These are phyloP conservation scores for Pseudisothecium myosuroides DNA, from an alignment of 225 moss, liverwort and hornwort genomes.

Conservation along the genomic window DNA sequence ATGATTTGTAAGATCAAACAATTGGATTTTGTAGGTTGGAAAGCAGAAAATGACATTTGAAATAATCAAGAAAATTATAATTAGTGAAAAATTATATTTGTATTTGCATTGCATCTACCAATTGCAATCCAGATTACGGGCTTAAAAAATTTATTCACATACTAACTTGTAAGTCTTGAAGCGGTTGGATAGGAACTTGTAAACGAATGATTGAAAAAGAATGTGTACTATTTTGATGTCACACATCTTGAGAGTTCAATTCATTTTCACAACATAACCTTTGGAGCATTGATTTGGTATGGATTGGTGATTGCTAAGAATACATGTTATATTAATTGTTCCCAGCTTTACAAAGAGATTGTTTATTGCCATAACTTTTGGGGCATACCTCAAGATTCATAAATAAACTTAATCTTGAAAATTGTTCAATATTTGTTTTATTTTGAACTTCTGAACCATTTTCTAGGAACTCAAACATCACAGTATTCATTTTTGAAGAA, in stretches of 20 bases:
- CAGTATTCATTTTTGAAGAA: background rate
- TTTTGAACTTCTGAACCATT: background rate
- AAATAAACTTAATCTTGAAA: no score
- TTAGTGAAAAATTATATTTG: no score
- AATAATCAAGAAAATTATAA: background rate
- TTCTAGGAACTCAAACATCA: background rate
- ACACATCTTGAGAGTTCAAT: background rate
- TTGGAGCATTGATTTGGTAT: background rate
- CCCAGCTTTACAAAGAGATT: background rate
- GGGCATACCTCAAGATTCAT: background rate
- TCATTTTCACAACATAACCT: background rate
- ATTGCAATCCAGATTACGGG: no score
- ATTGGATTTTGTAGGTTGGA: background rate
- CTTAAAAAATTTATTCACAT: fast-evolving
- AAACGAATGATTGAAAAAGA: background rate
- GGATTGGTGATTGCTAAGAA: background rate
- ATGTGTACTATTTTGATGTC: no score
- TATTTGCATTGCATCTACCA: background rate
- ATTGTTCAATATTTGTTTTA: background rate
- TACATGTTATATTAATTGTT: background rate
- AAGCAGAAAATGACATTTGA: background rate
- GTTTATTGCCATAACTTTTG: background rate
- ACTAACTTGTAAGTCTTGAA: background rate
- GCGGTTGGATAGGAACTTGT: background rate
- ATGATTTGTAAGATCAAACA: background rate